Evolutionary conservation across 139 green algal genomes (phyloP).

Genomic region (Chlamydomonas sp.): DNA sequence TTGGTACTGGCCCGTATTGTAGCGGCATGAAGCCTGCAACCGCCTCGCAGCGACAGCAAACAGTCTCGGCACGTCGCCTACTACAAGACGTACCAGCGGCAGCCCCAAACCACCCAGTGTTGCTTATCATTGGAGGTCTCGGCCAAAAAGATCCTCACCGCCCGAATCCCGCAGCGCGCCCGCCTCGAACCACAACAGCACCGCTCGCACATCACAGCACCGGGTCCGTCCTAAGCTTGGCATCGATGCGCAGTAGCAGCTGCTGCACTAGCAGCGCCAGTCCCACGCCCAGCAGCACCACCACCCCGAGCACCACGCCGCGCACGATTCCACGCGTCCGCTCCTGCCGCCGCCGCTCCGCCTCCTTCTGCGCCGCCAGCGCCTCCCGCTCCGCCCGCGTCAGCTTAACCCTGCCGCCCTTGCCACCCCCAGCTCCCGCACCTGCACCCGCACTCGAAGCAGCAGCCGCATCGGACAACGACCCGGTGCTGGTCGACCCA

Average conservation of each 20-base stretch:
- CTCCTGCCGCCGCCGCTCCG: slow-evolving; percentile 29
- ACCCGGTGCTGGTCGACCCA: neutral
- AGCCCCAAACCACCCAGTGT: too few relatives aligned
- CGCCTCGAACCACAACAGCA: too few relatives aligned
- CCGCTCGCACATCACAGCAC: neutral
- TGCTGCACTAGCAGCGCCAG: neutral
- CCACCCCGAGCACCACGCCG: neutral
- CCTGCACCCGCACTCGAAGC: slow-evolving; percentile 17
- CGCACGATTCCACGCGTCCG: slow-evolving; percentile 5
- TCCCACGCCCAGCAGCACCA: slow-evolving; percentile 23
- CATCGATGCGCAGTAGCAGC: neutral
- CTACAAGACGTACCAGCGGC: too few relatives aligned
- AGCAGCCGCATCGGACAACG: slow-evolving; percentile 26
- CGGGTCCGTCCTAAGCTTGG: neutral
- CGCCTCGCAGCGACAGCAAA: too few relatives aligned
- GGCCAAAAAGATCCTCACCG: too few relatives aligned
- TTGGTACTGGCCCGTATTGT: too few relatives aligned
- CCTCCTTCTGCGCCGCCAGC: slow-evolving; percentile 33
- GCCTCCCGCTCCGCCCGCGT: slow-evolving; percentile 48
- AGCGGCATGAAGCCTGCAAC: too few relatives aligned
- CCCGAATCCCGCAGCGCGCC: too few relatives aligned
- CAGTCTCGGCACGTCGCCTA: too few relatives aligned
- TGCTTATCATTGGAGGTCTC: too few relatives aligned
- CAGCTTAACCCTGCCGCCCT: slow-evolving; percentile 20
- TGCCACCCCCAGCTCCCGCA: neutral